A percentile compares a stretch with the other conserved stretches of the same genome.
Evolutionary conservation across 2,329 filamentous ascomycete genomes (phyloP).

Genomic region (Neoascochyta sp.): DNA sequence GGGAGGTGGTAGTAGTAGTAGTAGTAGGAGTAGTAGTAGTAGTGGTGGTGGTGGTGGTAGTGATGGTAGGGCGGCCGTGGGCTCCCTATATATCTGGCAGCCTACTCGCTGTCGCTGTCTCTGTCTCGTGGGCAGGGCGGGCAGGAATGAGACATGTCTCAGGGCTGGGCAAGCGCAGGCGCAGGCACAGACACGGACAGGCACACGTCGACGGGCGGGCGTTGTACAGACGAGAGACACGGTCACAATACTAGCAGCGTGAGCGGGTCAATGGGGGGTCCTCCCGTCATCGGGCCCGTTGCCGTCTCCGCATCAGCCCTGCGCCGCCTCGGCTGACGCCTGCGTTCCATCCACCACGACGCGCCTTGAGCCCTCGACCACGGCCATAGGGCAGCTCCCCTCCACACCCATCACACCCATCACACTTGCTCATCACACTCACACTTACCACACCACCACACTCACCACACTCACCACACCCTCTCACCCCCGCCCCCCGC

Average conservation of each 20-base stretch:
- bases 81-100: conserved; percentile 4
- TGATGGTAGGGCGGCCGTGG: conserved; percentile 2
- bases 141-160: conserved; percentile 9
- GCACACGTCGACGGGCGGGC: conserved; percentile 1
- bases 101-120: too few relatives aligned
- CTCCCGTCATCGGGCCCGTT: conserved; percentile 1
- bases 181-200: not conserved
- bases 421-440: too few relatives aligned
- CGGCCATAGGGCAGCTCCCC: too few relatives aligned
- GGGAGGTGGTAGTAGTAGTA: conserved; percentile 6
- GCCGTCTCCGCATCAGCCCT: too few relatives aligned
- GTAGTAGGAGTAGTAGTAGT: not conserved
- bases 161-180: too few relatives aligned
- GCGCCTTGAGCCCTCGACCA: too few relatives aligned
- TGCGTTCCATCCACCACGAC: too few relatives aligned
- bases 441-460: too few relatives aligned
- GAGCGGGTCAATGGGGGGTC: too few relatives aligned
- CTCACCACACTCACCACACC: conserved; percentile 4
- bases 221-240: conserved; percentile 7
- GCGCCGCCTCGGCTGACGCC: too few relatives aligned
- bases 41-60: conserved; percentile 6
- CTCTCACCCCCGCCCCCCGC: conserved; percentile 8
- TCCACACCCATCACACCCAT: too few relatives aligned
- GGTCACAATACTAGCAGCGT: conserved; percentile 1
- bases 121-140: conserved; percentile 1